Conservation (phyloP, 805 yeast genomes). For the Starmerella davenportii region DNA sequence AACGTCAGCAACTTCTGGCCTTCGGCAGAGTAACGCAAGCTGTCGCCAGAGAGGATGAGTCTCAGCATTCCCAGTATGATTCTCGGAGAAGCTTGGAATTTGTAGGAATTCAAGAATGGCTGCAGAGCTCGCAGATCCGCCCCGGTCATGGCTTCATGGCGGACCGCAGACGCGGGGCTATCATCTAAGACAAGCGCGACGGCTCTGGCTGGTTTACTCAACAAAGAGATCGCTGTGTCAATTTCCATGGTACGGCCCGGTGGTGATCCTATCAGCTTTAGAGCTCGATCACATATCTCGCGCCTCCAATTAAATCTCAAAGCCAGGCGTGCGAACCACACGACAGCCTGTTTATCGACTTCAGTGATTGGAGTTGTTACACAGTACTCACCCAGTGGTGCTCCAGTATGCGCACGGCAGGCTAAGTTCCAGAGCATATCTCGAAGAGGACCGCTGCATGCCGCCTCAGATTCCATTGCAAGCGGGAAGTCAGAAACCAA, state of each 20-base stretch:
- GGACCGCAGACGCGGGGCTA: too few relatives aligned
- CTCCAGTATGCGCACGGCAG: neutral
- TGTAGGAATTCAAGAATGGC: conserved; percentile 5
- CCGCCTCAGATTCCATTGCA: neutral
- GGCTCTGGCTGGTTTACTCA: neutral
- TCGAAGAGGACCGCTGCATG: neutral
- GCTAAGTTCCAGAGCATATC: neutral
- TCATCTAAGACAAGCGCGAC: conserved; percentile 1
- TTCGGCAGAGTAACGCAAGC: neutral
- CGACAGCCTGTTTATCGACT: neutral
- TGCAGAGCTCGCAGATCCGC: conserved; percentile 3
- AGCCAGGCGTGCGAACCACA: neutral
- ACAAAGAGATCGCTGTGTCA: neutral
- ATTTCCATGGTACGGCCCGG: too few relatives aligned
- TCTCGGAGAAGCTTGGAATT: conserved; percentile 1
- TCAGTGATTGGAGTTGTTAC: neutral
- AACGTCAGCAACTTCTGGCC: neutral
- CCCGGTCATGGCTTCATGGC: neutral
- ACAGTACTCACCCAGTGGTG: neutral
- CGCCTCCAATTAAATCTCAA: conserved; percentile 3
- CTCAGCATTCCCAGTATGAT: neutral
- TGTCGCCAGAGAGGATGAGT: neutral
- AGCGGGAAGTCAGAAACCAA: too few relatives aligned
- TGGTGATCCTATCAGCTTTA: too few relatives aligned
- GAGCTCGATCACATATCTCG: too few relatives aligned